A percentile compares a stretch with the other conserved stretches of the same genome.
phyloP scores from a whole-genome alignment of 257 asterid species.

The Penstemon newberryi region DNA sequence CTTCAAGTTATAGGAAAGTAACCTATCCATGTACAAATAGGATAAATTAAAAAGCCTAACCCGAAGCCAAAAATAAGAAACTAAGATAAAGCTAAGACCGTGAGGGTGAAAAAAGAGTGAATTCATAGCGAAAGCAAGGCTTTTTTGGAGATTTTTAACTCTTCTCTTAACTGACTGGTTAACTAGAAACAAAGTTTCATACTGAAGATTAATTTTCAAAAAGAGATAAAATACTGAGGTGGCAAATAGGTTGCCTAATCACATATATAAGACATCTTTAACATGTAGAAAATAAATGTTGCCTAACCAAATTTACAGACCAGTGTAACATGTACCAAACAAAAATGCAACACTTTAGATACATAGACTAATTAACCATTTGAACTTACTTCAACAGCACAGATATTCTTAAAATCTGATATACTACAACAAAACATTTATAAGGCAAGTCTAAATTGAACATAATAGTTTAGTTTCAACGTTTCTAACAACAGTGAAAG shows the following conservation, averaged over 20 bases:
- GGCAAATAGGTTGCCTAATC: not conserved
- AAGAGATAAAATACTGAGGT: not conserved
- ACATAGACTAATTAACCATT: not conserved
- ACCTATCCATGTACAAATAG: not conserved
- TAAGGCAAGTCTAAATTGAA: not conserved
- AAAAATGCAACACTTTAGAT: not conserved
- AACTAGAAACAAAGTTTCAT: not conserved
- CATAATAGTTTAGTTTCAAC: not conserved
- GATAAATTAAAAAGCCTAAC: not conserved
- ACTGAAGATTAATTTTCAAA: not conserved
- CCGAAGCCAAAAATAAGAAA: not conserved
- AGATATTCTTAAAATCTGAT: not conserved
- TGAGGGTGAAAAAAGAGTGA: not conserved
- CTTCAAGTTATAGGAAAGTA: conserved; percentile 4
- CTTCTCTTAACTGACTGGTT: not conserved
- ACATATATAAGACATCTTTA: not conserved
- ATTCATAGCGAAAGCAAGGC: no score
- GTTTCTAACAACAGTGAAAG: not conserved
- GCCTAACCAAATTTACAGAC: no score
- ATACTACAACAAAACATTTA: not conserved
- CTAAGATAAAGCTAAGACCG: not conserved
- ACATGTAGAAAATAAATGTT: no score
- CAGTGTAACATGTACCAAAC: not conserved
- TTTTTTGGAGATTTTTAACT: no score
- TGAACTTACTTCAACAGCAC: not conserved